These are phyloP conservation scores for Kodamaea laetipori DNA, from an alignment of 805 yeast species.

Conservation along the genomic window DNA sequence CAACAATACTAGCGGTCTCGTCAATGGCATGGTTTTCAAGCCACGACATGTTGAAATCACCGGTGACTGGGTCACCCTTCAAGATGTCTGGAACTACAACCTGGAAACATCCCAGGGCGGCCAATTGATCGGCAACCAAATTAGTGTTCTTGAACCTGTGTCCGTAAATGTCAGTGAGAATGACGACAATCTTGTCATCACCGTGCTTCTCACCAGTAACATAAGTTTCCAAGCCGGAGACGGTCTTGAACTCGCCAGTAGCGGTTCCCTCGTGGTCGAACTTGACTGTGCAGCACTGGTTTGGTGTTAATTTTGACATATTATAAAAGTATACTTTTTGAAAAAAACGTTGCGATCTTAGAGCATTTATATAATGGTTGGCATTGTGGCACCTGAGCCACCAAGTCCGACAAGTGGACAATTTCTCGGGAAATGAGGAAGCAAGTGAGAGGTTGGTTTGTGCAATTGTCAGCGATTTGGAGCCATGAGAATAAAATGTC, in stretches of 20 bases:
- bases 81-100: conserved; percentile 36
- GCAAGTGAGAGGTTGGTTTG: too few species aligned
- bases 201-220: conserved; percentile 26
- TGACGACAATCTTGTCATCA: conserved; percentile 24
- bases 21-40: conserved; percentile 15
- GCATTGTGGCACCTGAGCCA: too few species aligned
- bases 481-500: too few species aligned
- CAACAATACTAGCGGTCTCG: conserved; percentile 16
- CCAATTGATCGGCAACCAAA: conserved; percentile 32
- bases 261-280: conserved; percentile 33
- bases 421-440: too few species aligned
- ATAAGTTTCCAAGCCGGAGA: conserved; percentile 32
- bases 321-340: too few species aligned
- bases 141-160: conserved; percentile 29
- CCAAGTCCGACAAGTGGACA: too few species aligned
- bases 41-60: conserved; percentile 11
- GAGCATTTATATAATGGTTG: too few species aligned
- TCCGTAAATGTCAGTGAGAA: conserved; percentile 33
- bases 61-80: conserved; percentile 24
- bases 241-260: conserved; percentile 21
- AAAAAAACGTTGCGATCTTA: too few species aligned
- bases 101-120: conserved; percentile 18
- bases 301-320: conserved; percentile 20
- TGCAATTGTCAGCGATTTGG: too few species aligned
- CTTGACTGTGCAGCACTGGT: conserved; percentile 25